These are phyloP conservation scores for Maudiozyma turicensis DNA, from an alignment of 805 yeast genomes.

Conservation along the genomic window DNA sequence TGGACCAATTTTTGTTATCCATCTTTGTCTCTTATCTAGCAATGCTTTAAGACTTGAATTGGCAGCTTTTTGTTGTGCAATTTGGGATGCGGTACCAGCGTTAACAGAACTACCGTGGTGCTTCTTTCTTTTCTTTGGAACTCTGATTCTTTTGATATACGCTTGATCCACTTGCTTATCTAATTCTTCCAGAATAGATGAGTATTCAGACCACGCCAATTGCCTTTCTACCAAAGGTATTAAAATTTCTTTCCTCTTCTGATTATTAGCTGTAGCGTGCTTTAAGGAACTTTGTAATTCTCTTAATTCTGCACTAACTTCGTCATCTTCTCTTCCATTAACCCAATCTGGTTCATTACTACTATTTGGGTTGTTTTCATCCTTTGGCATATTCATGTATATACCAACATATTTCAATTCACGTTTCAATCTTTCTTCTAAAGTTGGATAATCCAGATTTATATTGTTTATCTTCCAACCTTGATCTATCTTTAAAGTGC, in stretches of 20 bases:
- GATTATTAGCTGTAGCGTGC: conserved; percentile 51
- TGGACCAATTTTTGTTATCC: conserved; percentile 87
- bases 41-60: conserved; percentile 70
- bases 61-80: conserved; percentile 56
- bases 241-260: conserved; percentile 53
- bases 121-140: conserved; percentile 44
- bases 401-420: conserved; percentile 89
- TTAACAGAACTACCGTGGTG: conserved; percentile 9
- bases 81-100: conserved; percentile 28
- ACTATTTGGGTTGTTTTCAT: conserved; percentile 22
- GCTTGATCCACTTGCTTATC: conserved; percentile 97
- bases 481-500: conserved; percentile 33
- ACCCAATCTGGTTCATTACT: conserved; percentile 50
- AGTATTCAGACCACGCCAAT: conserved; percentile 90
- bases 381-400: conserved; percentile 46
- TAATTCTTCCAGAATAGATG: conserved; percentile 80
- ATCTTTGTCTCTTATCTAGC: conserved; percentile 74
- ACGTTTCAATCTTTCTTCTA: conserved; percentile 80
- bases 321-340: conserved; percentile 82
- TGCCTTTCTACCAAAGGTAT: conserved; percentile 75
- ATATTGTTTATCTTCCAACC: conserved; percentile 39
- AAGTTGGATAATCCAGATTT: conserved; percentile 58
- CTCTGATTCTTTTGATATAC: conserved; percentile 71
- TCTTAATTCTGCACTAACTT: conserved; percentile 77
- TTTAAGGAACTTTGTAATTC: conserved; percentile 58